Evolutionary conservation across 257 asterid species (phyloP).

Genomic region (Solanum corneliomulleri): DNA sequence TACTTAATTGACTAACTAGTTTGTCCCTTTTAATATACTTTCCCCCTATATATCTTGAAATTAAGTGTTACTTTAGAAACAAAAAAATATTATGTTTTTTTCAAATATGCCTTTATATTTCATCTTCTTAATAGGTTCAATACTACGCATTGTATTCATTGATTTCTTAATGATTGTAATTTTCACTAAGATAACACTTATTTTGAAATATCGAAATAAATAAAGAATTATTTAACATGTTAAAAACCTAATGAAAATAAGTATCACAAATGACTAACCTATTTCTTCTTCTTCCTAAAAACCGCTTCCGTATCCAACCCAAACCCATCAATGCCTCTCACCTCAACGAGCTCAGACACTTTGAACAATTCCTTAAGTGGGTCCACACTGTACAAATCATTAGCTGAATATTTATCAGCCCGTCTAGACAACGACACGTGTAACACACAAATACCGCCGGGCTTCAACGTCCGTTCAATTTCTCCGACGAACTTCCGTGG

Average conservation of each 20-base stretch:
- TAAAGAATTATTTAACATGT: neutral
- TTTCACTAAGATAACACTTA: neutral
- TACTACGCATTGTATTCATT: neutral
- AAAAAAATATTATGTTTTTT: no score
- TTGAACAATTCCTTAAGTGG: conserved; percentile 65
- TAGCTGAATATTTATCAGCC: conserved; percentile 84
- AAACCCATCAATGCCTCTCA: conserved; percentile 66
- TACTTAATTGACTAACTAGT: no score
- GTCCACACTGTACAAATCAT: conserved; percentile 67
- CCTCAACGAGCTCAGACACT: conserved; percentile 43
- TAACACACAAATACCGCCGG: conserved; percentile 66
- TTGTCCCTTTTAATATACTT: no score
- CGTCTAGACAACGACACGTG: conserved; percentile 62
- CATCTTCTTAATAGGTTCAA: neutral
- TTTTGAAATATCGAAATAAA: neutral
- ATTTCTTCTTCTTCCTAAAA: conserved; percentile 39
- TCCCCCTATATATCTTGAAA: no score
- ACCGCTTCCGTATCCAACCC: conserved; percentile 90
- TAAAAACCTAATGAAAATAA: neutral
- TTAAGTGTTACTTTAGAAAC: neutral
- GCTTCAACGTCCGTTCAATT: conserved; percentile 69
- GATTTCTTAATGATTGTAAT: neutral
- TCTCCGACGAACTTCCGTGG: conserved; percentile 69
- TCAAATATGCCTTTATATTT: no score
- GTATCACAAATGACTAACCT: neutral